Conservation (phyloP, 768 basidiomycete genomes). For the Serendipita indica region DNA sequence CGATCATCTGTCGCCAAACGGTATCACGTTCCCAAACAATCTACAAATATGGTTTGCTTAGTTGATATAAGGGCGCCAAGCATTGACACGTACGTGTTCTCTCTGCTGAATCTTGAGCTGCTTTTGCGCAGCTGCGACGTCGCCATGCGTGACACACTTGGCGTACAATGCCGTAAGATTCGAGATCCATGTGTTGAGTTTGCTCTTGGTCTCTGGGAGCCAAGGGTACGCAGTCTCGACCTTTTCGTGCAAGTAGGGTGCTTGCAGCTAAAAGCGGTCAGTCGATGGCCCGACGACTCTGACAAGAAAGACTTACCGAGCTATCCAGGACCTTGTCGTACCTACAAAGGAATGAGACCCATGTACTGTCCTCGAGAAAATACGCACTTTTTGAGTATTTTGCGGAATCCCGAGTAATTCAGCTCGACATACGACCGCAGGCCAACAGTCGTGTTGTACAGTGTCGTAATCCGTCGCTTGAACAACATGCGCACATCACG, state of each 20-base stretch:
- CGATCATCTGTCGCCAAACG: conserved; percentile 93
- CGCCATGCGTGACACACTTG: conserved; percentile 67
- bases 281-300: too few species aligned
- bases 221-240: conserved; percentile 63
- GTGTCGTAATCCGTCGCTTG: conserved; percentile 74
- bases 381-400: conserved; percentile 84
- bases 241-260: conserved; percentile 52
- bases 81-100: conserved; percentile 38
- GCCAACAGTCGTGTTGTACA: conserved; percentile 62
- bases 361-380: too few species aligned
- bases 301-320: conserved; percentile 26
- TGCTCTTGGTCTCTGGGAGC: conserved; percentile 42
- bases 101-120: conserved; percentile 78
- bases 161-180: conserved; percentile 61
- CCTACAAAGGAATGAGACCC: conserved; percentile 27
- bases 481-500: conserved; percentile 70
- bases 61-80: conserved; percentile 11
- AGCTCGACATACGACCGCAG: conserved; percentile 80
- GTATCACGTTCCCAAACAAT: conserved; percentile 97
- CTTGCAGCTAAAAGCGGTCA: conserved; percentile 55
- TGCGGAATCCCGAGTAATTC: conserved; percentile 86
- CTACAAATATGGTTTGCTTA: conserved; percentile 11
- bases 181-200: conserved; percentile 40
- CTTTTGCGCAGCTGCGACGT: conserved; percentile 51
- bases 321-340: conserved; percentile 88